phyloP scores from a whole-genome alignment of 2,329 filamentous ascomycete genomes.

The Pyricularia sp. region DNA sequence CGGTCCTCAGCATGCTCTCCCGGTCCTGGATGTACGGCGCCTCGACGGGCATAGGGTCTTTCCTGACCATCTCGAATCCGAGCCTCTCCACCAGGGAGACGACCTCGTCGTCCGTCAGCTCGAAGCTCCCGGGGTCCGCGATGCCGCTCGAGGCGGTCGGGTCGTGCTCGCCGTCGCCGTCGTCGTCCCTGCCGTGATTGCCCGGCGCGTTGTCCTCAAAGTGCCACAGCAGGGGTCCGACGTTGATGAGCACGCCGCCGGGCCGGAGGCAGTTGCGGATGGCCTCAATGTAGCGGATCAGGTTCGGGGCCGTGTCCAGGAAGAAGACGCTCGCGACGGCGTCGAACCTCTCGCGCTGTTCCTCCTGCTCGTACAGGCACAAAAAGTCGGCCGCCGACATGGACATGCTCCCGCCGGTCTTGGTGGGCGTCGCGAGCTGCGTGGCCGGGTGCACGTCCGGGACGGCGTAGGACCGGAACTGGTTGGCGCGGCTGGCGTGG shows the following conservation, averaged over 20 bases:
- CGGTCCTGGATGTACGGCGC: slow-evolving; percentile 83
- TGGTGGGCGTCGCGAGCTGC: slow-evolving; percentile 29
- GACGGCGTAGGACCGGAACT: slow-evolving; percentile 63
- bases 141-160: slow-evolving; percentile 54
- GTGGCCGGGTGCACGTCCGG: slow-evolving; percentile 71
- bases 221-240: slow-evolving; percentile 91
- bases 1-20: slow-evolving; percentile 76
- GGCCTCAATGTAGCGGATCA: slow-evolving; percentile 82
- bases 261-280: slow-evolving; percentile 67
- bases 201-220: slow-evolving; percentile 68
- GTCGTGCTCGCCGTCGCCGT: slow-evolving; percentile 40
- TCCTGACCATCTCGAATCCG: slow-evolving; percentile 66
- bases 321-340: slow-evolving; percentile 90
- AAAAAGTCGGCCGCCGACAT: slow-evolving; percentile 94
- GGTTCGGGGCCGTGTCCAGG: slow-evolving; percentile 90
- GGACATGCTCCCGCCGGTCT: slow-evolving; percentile 58
- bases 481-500: slow-evolving; percentile 61
- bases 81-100: slow-evolving; percentile 61
- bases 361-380: slow-evolving; percentile 63
- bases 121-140: slow-evolving; percentile 80
- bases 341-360: slow-evolving; percentile 57
- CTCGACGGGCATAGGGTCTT: slow-evolving; percentile 42
- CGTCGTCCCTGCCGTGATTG: slow-evolving; percentile 41
- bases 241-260: slow-evolving; percentile 78
- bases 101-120: slow-evolving; percentile 85